Evolutionary conservation across 176 grass and related monocot species (phyloP), one percentile per base, ranked within the genome.

Genomic region (Tillandsia leiboldiana): DNA sequence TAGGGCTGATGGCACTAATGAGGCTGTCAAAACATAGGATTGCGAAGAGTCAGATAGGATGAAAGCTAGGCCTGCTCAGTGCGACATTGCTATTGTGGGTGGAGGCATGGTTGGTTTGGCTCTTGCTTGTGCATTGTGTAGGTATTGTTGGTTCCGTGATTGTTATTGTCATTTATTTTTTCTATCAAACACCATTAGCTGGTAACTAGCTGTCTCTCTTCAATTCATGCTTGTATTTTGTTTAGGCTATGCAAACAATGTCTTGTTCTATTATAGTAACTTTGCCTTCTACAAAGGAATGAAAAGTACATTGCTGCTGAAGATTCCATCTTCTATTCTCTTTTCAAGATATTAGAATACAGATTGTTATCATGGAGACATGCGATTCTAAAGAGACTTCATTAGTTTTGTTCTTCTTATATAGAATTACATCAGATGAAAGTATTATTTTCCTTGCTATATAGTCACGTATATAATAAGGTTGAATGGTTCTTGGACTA

Each of bases 61-160:
- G 51, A 88, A 79, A 48, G 29, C 8, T 17, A 54, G 26, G 8
- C 51, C 69, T 12, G 75, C 84, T 10, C 78, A 81, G 66, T 86
- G 78, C 42, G 90, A 99, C 42, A 69, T 99, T n/a, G 80, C 94
- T 11, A 84, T 99, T 9, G 80, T 93, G n/a, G 94, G 94, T 49
- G 94, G 94, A 77, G 89, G 89, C 47, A 93, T 99, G 94, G 89
- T 99, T 27, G 94, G 94, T 14, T 76, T 99, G 75, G 87, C 89
- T 20, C 72, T 93, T 63, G 94, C 89, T 63, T 90, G 87, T 73
- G 90, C 94, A 83, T 57, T 99, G 51, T 99, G 94, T 99, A 90
- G 77, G 79, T 93, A 83, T 91, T 84, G 66, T 53, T 79, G 49
- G 67, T 75, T 8, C 51, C 5, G 66, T 71, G 17, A 5, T 17